Conservation (phyloP, 805 yeast species). For the Cyberlindnera veronae region DNA sequence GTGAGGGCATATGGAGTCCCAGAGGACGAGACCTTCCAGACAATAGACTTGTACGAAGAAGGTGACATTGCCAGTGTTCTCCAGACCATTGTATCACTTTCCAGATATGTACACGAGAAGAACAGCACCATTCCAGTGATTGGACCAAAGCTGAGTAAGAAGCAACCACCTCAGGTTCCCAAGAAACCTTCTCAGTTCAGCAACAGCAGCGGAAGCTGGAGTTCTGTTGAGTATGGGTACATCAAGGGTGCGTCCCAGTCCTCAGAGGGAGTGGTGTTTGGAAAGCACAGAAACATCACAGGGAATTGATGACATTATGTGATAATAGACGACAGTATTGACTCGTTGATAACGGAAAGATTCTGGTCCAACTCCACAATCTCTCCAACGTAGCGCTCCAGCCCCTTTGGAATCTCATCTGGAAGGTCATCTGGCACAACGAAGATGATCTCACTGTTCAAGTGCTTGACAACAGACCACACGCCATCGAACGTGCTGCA, state of each 20-base stretch:
- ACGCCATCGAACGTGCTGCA: slow-evolving; percentile 48
- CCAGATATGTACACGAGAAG: slow-evolving; percentile 60
- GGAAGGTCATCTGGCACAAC: slow-evolving; percentile 28
- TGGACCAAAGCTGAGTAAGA: slow-evolving; percentile 54
- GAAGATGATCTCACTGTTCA: slow-evolving; percentile 35
- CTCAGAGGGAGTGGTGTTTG: slow-evolving; percentile 52
- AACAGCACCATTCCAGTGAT: slow-evolving; percentile 48
- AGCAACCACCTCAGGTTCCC: slow-evolving; percentile 48
- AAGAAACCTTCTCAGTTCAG: slow-evolving; percentile 48
- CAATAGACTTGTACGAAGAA: slow-evolving; percentile 67
- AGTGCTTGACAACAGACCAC: slow-evolving; percentile 53
- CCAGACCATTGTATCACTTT: slow-evolving; percentile 69
- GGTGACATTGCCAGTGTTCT: slow-evolving; percentile 76
- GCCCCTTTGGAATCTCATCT: slow-evolving; percentile 29
- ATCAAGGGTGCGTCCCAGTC: slow-evolving; percentile 55
- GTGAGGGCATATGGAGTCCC: slow-evolving; percentile 67
- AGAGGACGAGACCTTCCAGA: slow-evolving; percentile 78
- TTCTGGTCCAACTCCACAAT: slow-evolving; percentile 26
- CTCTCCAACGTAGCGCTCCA: slow-evolving; percentile 29
- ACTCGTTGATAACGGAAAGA: slow-evolving; percentile 22
- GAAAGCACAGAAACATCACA: slow-evolving; percentile 46
- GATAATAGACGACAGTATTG: slow-evolving; percentile 21
- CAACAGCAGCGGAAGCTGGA: slow-evolving; percentile 37
- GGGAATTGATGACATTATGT: slow-evolving; percentile 9
- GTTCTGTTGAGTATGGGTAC: slow-evolving; percentile 56